phyloP scores from a whole-genome alignment of 23 red algal species.

The Gracilaria gracilis region DNA sequence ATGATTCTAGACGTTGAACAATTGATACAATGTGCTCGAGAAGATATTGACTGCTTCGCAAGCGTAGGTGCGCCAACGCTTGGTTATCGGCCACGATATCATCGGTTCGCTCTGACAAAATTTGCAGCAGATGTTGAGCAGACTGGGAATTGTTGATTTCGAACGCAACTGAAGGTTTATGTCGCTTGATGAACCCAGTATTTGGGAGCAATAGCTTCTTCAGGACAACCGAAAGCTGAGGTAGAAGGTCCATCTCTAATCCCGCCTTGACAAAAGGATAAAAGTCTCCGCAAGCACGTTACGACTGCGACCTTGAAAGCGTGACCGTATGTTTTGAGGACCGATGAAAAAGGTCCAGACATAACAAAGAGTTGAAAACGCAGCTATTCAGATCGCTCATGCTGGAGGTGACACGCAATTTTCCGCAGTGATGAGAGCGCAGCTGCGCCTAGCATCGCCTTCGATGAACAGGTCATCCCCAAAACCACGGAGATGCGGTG shows the following conservation, averaged over 20 bases:
- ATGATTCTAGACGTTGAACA: slow-evolving; percentile 44
- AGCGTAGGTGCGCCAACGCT: slow-evolving; percentile 28
- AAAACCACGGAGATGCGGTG: not conserved
- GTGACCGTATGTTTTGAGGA: not conserved
- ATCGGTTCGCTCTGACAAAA: slow-evolving; percentile 38
- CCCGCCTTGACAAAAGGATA: not conserved
- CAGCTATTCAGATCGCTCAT: not conserved
- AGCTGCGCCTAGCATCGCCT: not conserved
- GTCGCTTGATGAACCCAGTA: not conserved
- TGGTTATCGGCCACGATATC: slow-evolving; percentile 48
- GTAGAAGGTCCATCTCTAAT: slow-evolving; percentile 24
- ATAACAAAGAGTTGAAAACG: not conserved
- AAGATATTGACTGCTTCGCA: slow-evolving; percentile 50
- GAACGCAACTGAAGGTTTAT: slow-evolving; percentile 35
- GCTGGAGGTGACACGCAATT: slow-evolving; percentile 3
- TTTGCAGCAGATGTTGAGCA: slow-evolving; percentile 30
- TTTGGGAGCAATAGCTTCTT: slow-evolving; percentile 3
- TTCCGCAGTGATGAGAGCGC: not conserved
- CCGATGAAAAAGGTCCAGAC: not conserved
- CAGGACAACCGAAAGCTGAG: not conserved
- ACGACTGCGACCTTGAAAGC: not conserved
- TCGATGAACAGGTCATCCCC: not conserved
- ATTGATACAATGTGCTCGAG: slow-evolving; percentile 2
- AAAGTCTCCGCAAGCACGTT: not conserved
- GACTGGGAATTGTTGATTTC: slow-evolving; percentile 43